Percentiles rank a stretch among this genome's conserved stretches.
These are phyloP conservation scores for Ceratobasidium sp. DNA, from an alignment of 1,284 basidiomycete species.

Conservation along the genomic window DNA sequence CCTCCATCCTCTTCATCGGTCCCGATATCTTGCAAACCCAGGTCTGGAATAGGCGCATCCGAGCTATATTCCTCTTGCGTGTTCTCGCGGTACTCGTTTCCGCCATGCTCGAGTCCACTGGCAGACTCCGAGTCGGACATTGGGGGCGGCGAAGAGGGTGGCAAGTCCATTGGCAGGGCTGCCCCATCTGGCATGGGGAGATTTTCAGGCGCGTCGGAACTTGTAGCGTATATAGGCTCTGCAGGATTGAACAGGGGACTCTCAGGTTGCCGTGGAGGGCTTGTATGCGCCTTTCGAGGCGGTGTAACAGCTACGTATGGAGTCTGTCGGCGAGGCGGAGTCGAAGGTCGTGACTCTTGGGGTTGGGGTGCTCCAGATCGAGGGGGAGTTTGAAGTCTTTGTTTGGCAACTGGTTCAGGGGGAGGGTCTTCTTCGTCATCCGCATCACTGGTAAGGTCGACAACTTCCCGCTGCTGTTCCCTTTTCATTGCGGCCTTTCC, in stretches of 20 bases:
- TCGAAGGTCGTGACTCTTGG: neutral
- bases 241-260: neutral
- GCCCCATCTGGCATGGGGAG: neutral
- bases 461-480: slow-evolving; percentile 22
- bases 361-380: neutral
- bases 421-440: neutral
- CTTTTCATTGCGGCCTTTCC: slow-evolving; percentile 23
- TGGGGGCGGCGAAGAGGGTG: slow-evolving; percentile 15
- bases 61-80: slow-evolving; percentile 2
- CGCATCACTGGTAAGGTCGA: slow-evolving; percentile 22
- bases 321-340: neutral
- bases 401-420: neutral
- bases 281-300: neutral
- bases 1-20: slow-evolving; percentile 3
- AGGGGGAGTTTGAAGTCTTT: neutral
- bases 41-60: neutral
- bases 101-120: neutral
- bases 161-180: slow-evolving; percentile 5
- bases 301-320: neutral
- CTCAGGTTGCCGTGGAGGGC: neutral
- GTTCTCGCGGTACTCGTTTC: neutral
- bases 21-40: neutral
- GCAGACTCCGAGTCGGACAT: slow-evolving; percentile 26
- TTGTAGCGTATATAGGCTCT: neutral
- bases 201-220: neutral